phyloP scores from a whole-genome alignment of 1,139 yeast genomes.

The Hyphopichia buzzinii region DNA sequence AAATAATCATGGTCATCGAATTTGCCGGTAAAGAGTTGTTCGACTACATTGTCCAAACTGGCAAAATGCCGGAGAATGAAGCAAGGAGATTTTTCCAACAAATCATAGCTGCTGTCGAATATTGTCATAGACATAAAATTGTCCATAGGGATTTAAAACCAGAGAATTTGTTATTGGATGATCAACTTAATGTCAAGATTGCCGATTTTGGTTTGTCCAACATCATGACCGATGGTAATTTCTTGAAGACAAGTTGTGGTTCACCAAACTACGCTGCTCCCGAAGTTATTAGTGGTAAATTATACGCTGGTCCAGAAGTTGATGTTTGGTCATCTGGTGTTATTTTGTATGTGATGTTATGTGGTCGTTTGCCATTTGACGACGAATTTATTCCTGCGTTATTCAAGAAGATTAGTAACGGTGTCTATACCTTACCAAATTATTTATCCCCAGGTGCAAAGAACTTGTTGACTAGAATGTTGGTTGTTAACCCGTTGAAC shows the following conservation, averaged over 20 bases:
- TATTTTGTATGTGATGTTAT: conserved; percentile 90
- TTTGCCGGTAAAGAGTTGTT: conserved; percentile 95
- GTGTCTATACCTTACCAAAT: conserved; percentile 91
- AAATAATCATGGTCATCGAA: conserved; percentile 96
- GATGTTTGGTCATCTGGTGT: conserved; percentile 99
- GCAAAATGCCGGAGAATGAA: conserved; percentile 91
- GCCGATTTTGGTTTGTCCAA: conserved; percentile 96
- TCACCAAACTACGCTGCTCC: conserved; percentile 99
- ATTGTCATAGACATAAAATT: conserved; percentile 96
- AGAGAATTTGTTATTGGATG: conserved; percentile 79
- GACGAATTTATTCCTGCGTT: conserved; percentile 96
- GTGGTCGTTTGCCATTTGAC: conserved; percentile 96
- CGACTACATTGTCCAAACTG: conserved; percentile 93
- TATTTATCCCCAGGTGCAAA: conserved; percentile 88
- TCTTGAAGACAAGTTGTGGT: conserved; percentile 93
- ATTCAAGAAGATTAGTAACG: conserved; percentile 91
- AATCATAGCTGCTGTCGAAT: conserved; percentile 95
- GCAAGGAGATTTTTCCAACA: conserved; percentile 96
- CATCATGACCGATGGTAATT: conserved; percentile 98
- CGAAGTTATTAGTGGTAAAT: conserved; percentile 92
- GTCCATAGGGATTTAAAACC: conserved; percentile 72
- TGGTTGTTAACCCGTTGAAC: conserved; percentile 93
- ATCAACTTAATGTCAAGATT: conserved; percentile 87
- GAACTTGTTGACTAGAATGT: conserved; percentile 82
- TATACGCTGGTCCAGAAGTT: conserved; percentile 98